Base-by-base conservation (phyloP, 257 asterid genomes). In the Avicennia marina region DNA sequence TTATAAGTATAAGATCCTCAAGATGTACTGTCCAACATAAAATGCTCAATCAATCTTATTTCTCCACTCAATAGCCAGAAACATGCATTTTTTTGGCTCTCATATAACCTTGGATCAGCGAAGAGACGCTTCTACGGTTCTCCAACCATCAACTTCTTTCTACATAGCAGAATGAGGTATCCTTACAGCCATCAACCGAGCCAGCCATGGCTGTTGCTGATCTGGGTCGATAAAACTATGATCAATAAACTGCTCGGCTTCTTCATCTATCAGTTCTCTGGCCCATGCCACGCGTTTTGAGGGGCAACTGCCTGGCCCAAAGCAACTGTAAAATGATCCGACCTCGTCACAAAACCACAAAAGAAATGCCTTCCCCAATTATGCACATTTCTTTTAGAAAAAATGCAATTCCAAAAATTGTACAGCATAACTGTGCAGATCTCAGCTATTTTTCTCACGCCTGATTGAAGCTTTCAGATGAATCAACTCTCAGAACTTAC, bases 271-370 rank as follows among this genome's bases (percentile, higher is more conserved):
- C 49, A 93, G 78, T 57, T 93, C 97, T 66, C 97, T 76, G 18
- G 89, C 81, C 99, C 99, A 93, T 10, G 71, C 78, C 15, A 77
- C 98, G 0, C 98, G 95, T 51, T 81, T 84, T 9, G 87, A 64
- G n/a, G 90, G 63, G 74, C 78, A 72, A 70, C 97, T 77, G 33
- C 99, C 99, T 0, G 94, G 87, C 26, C 97, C 99, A 34, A 61
- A 81, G 76, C 61, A 55, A 27, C 61, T 55, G 45, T 42, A 47
- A 7, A 10, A n/a, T n/a, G n/a, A n/a, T n/a, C n/a, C n/a, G n/a
- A n/a, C n/a, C n/a, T n/a, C n/a, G n/a, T n/a, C n/a, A n/a, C n/a
- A n/a, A n/a, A n/a, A n/a, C n/a, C n/a, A n/a, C n/a, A n/a, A n/a
- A n/a, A n/a, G n/a, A n/a, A n/a, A n/a, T n/a, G n/a, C n/a, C n/a